Evolutionary conservation across 2,329 filamentous ascomycete genomes (phyloP), one percentile per base, ranked within the genome.

Genomic region (Capronia americana): DNA sequence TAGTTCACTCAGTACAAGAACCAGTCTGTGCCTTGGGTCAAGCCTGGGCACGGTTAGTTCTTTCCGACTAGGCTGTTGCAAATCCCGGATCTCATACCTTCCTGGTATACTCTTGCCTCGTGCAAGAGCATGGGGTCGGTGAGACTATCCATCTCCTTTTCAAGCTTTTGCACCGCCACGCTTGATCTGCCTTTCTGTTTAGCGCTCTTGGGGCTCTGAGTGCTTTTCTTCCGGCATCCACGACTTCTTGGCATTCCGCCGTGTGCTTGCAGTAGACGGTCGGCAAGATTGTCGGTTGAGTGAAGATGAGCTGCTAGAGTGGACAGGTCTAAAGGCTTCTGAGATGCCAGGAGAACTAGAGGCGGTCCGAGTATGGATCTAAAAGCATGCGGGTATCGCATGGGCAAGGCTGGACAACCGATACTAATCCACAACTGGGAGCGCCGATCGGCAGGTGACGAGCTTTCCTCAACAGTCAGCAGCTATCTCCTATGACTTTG

Each of bases 71-170:
- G 10, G 3, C 17, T 28, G 38, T 44, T 44, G 38, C 38, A 28
- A 11, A 24, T 12, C 3, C 48, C 14, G 23, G 24, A 26, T 26
- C 14, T 28, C 48, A 14, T 26, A 51, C 63, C 53, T 57, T 53
- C 12, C 48, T 66, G 64, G 20, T 66, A 53, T 30, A 48, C 30
- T 62, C 32, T 28, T 6, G 64, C 64, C 5, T 28, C 26, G 20
- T 30, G n/a, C 23, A 62, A 58, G 20, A 66, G 26, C 20, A 11
- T 23, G 17, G 23, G 38, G 28, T 66, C 59, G 24, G 64, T 66
- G n/a, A 57, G 28, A 23, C 14, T 26, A 17, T 61, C 46, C 53
- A 66, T 62, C 38, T 58, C 58, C 17, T 30, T 34, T 26, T 66
- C 53, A 23, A 58, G 53, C 54, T 30, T 50, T 6, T 38, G 58